Evolutionary conservation across 768 basidiomycete species (phyloP).

Genomic region (Udeniomyces megalosporus): DNA sequence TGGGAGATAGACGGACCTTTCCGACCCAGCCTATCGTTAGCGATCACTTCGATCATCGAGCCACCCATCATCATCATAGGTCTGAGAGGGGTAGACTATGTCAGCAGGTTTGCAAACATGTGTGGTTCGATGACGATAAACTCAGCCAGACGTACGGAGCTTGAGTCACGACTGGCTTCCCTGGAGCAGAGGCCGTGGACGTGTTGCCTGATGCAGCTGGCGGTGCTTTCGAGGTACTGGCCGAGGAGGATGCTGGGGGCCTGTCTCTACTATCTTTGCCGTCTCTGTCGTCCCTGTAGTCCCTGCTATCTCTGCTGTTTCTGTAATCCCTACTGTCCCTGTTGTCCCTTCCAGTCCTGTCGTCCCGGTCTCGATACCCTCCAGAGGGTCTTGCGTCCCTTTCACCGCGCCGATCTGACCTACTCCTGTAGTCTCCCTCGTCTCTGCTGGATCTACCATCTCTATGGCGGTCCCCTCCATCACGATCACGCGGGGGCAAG

Average conservation of each 20-base stretch:
- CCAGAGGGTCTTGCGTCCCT: conserved; percentile 19
- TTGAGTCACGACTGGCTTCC: too few relatives aligned
- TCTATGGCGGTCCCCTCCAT: conserved; percentile 1
- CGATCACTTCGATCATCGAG: conserved; percentile 51
- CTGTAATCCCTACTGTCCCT: background rate
- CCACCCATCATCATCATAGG: conserved; percentile 11
- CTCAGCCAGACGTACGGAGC: background rate
- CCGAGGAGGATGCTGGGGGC: background rate
- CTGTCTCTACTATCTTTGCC: background rate
- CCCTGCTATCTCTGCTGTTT: background rate
- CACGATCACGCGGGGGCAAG: conserved; percentile 17
- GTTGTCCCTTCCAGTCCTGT: conserved; percentile 11
- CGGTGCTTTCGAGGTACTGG: background rate
- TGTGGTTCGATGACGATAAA: conserved; percentile 6
- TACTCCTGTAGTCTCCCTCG: conserved; percentile 25
- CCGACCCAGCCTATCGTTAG: conserved; percentile 84
- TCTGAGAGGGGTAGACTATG: too few relatives aligned
- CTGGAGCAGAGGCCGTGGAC: background rate
- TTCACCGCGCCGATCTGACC: conserved; percentile 18
- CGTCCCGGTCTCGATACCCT: conserved; percentile 19
- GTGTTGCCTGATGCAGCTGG: background rate
- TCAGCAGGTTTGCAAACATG: background rate
- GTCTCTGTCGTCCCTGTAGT: background rate
- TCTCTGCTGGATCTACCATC: background rate
- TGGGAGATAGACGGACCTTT: conserved; percentile 48